These are phyloP conservation scores for Pseudogymnoascus pannorum DNA, from an alignment of 2,329 filamentous ascomycete genomes.

Conservation along the genomic window DNA sequence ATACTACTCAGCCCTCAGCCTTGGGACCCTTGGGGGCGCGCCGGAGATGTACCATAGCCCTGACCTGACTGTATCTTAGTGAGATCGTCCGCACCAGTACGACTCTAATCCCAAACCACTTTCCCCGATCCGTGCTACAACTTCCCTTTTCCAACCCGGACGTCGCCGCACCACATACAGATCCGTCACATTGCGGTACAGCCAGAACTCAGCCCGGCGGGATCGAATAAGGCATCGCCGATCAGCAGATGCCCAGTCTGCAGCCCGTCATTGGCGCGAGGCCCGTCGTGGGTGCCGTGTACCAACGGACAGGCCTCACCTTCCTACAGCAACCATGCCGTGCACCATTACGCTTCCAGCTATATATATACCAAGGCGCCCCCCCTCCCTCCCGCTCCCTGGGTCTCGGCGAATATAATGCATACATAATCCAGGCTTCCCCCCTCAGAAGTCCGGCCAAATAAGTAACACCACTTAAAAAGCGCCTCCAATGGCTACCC, in stretches of 20 bases:
- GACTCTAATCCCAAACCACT: background rate
- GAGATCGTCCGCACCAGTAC: background rate
- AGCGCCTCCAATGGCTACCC: background rate
- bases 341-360: background rate
- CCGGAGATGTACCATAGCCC: background rate
- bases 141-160: background rate
- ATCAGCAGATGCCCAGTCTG: constrained; percentile 2
- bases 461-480: background rate
- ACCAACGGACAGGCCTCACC: background rate
- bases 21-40: background rate
- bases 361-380: constrained; percentile 1
- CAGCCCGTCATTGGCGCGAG: background rate
- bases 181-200: background rate
- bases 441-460: background rate
- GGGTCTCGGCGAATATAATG: background rate
- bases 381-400: background rate
- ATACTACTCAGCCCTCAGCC: background rate
- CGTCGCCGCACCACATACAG: background rate
- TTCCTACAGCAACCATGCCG: background rate
- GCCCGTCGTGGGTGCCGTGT: background rate
- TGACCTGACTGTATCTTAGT: background rate
- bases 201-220: background rate
- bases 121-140: background rate
- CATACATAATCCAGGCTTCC: background rate
- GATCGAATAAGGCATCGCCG: constrained; percentile 1